phyloP scores from a whole-genome alignment of 2,329 filamentous ascomycete genomes.

The Cryphonectria japonica region DNA sequence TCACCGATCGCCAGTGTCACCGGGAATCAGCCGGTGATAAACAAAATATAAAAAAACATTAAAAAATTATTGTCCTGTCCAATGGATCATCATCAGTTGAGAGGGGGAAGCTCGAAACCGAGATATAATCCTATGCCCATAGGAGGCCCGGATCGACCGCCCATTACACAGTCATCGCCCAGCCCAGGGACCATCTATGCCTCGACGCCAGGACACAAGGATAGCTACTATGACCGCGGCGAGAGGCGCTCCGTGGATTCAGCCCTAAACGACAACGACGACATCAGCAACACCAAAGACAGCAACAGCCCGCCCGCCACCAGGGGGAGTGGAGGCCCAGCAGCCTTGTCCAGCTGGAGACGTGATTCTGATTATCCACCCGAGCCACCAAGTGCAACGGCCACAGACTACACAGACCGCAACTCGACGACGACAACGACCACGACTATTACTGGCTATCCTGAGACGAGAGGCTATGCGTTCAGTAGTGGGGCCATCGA shows the following conservation, averaged over 20 bases:
- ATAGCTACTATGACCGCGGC: constrained; percentile 12
- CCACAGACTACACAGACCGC: constrained; percentile 16
- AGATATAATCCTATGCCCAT: constrained; percentile 28
- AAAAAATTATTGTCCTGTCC: not conserved
- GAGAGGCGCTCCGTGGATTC: constrained; percentile 17
- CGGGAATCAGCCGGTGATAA: constrained; percentile 19
- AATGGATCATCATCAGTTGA: constrained; percentile 12
- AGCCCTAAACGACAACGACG: not conserved
- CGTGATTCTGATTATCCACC: constrained; percentile 13
- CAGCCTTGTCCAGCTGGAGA: constrained; percentile 7
- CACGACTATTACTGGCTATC: constrained; percentile 2
- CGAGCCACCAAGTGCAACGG: constrained; percentile 14
- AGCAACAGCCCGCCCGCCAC: constrained; percentile 19
- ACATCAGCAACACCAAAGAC: no score
- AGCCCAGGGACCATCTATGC: constrained; percentile 26
- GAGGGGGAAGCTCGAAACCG: constrained; percentile 18
- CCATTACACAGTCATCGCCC: constrained; percentile 27
- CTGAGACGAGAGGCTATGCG: constrained; percentile 14
- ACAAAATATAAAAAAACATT: not conserved
- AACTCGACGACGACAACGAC: constrained; percentile 13
- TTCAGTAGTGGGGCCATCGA: constrained; percentile 33
- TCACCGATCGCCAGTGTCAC: constrained; percentile 15
- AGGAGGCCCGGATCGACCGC: constrained; percentile 27
- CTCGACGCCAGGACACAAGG: constrained; percentile 18
- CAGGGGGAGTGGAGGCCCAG: constrained; percentile 7